Evolutionary conservation across 2,329 filamentous ascomycete genomes (phyloP), one percentile per base, ranked within the genome.

Genomic region (Septoria petroselini): DNA sequence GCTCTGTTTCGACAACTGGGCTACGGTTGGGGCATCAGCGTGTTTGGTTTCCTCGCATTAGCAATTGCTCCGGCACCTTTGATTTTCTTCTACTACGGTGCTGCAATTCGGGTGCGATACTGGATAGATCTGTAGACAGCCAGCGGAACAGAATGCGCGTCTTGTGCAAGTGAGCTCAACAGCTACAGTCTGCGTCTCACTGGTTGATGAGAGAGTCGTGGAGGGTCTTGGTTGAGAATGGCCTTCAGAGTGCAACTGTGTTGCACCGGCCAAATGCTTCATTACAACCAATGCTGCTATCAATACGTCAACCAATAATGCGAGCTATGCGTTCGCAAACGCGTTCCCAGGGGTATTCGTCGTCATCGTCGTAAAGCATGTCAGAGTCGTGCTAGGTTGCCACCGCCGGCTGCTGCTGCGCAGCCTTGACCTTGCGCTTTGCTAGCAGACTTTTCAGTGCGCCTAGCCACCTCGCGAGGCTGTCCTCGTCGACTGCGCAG

Each of bases 371-470:
- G 21, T 41, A 7, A 41, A 29, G 23, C 38, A 12, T 29, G 4
- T 15, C 6, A 19, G 40, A 33, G 40, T 27, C 29, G 12, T 19
- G 27, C 18, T 33, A 42, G 25, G 17, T 27, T 19, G 39, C 39
- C 15, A 21, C 39, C 7, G 23, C 27, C 18, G 40, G 15, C 30
- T 42, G 40, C 40, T 42, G 23, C 27, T 42, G 25, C 41, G 48
- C 41, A 27, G 31, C 48, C 23, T 57, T 55, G 18, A 47, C 55
- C 44, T 61, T 63, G 7, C 61, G 48, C 50, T 57, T 60, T 41
- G 83, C 80, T 33, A 93, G 71, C 50, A 91, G 71, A 66, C 90
- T 95, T 73, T 97, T 97, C 72, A 96, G 83, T 0, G 90, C 88
- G 2, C 91, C 93, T 1, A 98, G 76, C 73, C 89, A 95, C 58